Evolutionary conservation across 768 basidiomycete genomes (phyloP), one percentile per base, ranked within the genome.

Genomic region (Rhodocollybia butyracea): DNA sequence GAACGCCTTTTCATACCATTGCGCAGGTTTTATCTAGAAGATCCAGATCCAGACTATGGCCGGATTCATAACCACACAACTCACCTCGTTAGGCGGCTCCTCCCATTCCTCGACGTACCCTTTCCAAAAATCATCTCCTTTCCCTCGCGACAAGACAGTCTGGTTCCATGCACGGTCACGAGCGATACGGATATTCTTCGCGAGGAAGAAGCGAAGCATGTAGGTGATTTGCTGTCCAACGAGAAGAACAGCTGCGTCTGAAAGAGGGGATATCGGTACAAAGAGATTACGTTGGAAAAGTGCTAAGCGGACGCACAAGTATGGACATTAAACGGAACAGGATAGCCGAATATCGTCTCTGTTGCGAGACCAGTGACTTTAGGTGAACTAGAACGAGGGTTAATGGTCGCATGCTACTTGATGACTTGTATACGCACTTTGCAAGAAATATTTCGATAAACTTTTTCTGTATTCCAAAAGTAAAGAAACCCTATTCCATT

Each of bases 41-140:
- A n/a, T n/a, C n/a, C n/a, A n/a, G n/a, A n/a, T n/a, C n/a, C n/a
- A n/a, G n/a, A n/a, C n/a, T n/a, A n/a, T n/a, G n/a, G n/a, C n/a
- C n/a, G n/a, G n/a, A n/a, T n/a, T n/a, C n/a, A n/a, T n/a, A n/a
- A n/a, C n/a, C n/a, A n/a, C n/a, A n/a, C n/a, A 61, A 5, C 79
- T 67, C 0, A 61, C 60, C 6, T 4, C 40, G 22, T 54, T 43
- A 0, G 82, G 85, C 0, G 89, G 88, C 2, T 71, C 64, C 24
- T 84, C 78, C 88, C 88, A 90, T 68, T 93, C 91, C 64, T 94
- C 88, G 0, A 89, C 82, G 57, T 91, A 92, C 0, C 84, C 82
- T 56, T 79, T 76, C 91, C 92, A 98, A 72, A 95, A 96, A 8
- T 89, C 84, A 0, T 78, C 72, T 0, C 86, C 84, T 61, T 96